phyloP scores from a whole-genome alignment of 192 early-diverging fungal genomes.

The Entomortierella chlamydospora region DNA sequence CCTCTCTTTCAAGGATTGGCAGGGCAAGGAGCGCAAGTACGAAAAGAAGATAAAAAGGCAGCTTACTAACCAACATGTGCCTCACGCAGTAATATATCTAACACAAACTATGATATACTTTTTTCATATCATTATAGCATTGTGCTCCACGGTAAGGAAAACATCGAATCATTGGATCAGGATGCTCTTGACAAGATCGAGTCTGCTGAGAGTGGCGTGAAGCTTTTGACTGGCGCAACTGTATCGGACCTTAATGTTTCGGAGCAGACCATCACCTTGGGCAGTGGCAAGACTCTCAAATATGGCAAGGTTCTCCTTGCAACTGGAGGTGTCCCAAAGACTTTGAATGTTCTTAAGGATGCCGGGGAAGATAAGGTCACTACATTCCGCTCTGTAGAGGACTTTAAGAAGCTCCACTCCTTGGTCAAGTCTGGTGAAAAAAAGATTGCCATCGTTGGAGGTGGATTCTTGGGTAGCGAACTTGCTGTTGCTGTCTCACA shows the following conservation, averaged over 20 bases:
- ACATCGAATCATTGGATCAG: conserved; percentile 53
- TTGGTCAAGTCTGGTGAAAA: conserved; percentile 53
- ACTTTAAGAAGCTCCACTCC: conserved; percentile 60
- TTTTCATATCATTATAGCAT: conserved; percentile 45
- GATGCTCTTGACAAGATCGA: conserved; percentile 56
- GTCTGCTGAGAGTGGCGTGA: conserved; percentile 55
- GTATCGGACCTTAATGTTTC: conserved; percentile 63
- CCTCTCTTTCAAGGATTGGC: conserved; percentile 69
- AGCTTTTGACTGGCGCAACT: conserved; percentile 59
- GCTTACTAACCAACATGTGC: too few species aligned
- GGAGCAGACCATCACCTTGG: conserved; percentile 62
- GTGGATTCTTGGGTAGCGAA: conserved; percentile 76
- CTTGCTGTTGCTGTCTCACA: conserved; percentile 68
- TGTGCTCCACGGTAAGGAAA: conserved; percentile 56
- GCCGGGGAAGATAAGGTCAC: conserved; percentile 51
- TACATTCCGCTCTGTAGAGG: conserved; percentile 69
- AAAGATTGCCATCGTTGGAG: conserved; percentile 68
- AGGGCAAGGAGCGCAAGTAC: conserved; percentile 65
- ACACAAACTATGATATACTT: too few species aligned
- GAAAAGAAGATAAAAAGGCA: too few species aligned
- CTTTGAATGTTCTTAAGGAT: conserved; percentile 52
- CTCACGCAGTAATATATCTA: too few species aligned
- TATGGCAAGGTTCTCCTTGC: conserved; percentile 69
- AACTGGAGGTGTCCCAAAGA: conserved; percentile 70
- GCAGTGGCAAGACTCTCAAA: conserved; percentile 60